These are phyloP conservation scores for Aquanectria penicillioides DNA, from an alignment of 2,329 filamentous ascomycete species.

Conservation along the genomic window DNA sequence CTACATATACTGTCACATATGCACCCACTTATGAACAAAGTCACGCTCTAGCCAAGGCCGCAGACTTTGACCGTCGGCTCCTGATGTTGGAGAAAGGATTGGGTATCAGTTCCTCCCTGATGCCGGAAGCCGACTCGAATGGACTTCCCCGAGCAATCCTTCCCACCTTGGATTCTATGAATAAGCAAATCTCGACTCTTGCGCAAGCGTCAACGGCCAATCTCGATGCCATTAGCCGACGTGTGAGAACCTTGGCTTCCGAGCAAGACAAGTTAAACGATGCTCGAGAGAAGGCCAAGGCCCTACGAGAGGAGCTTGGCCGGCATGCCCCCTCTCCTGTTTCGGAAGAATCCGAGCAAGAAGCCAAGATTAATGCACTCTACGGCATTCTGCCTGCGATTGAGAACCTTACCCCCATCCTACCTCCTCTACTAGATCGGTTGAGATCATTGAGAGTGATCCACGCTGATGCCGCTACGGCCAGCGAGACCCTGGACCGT, in stretches of 20 bases:
- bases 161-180: constrained; percentile 81
- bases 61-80: constrained; percentile 88
- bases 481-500: constrained; percentile 78
- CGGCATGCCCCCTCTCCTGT: constrained; percentile 55
- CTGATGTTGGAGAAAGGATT: constrained; percentile 81
- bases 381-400: constrained; percentile 91
- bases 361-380: constrained; percentile 88
- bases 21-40: constrained; percentile 72
- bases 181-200: constrained; percentile 82
- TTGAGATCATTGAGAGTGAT: constrained; percentile 84
- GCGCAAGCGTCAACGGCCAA: constrained; percentile 77
- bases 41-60: constrained; percentile 80
- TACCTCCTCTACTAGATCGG: constrained; percentile 87
- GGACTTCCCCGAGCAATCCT: constrained; percentile 76
- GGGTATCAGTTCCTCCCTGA: constrained; percentile 77
- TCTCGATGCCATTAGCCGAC: constrained; percentile 76
- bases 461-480: constrained; percentile 86
- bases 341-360: constrained; percentile 72
- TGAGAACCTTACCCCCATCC: constrained; percentile 82
- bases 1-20: constrained; percentile 73
- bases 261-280: constrained; percentile 80
- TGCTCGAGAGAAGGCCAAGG: constrained; percentile 69
- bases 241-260: constrained; percentile 74
- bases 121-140: constrained; percentile 69
- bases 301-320: constrained; percentile 68